These are phyloP conservation scores for Globisporangium carolinianum DNA, from an alignment of 352 stramenopile genomes.

Conservation along the genomic window DNA sequence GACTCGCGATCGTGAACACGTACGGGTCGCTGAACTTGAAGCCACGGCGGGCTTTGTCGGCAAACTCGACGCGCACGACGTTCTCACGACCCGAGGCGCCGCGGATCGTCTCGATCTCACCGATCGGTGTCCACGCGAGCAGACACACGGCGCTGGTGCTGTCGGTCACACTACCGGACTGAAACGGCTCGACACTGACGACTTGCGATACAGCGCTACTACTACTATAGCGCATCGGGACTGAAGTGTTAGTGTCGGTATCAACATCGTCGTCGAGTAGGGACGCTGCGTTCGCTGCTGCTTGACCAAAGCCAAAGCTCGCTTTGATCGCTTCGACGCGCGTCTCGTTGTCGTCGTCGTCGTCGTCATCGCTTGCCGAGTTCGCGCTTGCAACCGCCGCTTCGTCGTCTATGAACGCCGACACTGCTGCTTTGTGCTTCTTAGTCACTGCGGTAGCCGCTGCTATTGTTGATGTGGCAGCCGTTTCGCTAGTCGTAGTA, in stretches of 20 bases:
- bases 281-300: slow-evolving; percentile 5
- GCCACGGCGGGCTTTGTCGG: slow-evolving; percentile 69
- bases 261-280: slow-evolving; percentile 22
- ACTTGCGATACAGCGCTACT: not conserved
- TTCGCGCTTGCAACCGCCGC: slow-evolving; percentile 23
- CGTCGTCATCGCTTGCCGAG: slow-evolving; percentile 26
- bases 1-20: slow-evolving; percentile 66
- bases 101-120: slow-evolving; percentile 76
- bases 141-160: slow-evolving; percentile 33
- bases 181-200: slow-evolving; percentile 42
- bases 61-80: slow-evolving; percentile 76
- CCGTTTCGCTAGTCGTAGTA: not conserved
- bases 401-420: slow-evolving; percentile 45
- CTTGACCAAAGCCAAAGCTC: slow-evolving; percentile 68
- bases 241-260: not conserved
- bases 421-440: slow-evolving; percentile 23
- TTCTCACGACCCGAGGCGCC: slow-evolving; percentile 61
- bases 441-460: slow-evolving; percentile 7
- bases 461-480: no score
- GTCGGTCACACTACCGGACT: slow-evolving; percentile 46
- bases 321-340: slow-evolving; percentile 78
- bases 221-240: not conserved
- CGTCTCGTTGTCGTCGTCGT: slow-evolving; percentile 52
- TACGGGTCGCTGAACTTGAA: slow-evolving; percentile 87
- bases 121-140: slow-evolving; percentile 63